Conservation (phyloP, 176 grass and related monocot genomes). For the Zea mays region Zm-B73-REFERENCE-NAM-5.0 NC_050102.1:16802501-16803000, state of each 20-base stretch:
- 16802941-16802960: not conserved
- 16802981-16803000: not conserved
- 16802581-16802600: slow-evolving; percentile 88
- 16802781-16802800: not conserved
- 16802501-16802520: slow-evolving; percentile 76
- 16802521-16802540: slow-evolving; percentile 95
- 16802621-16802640: slow-evolving; percentile 83
- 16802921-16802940: not conserved
- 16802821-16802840: not conserved
- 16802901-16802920: not conserved
- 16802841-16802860: not conserved
- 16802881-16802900: not conserved
- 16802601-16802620: slow-evolving; percentile 96
- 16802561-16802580: slow-evolving; percentile 88
- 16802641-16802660: slow-evolving; percentile 80
- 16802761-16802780: not conserved
- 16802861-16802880: not conserved
- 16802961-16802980: not conserved
- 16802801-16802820: not conserved
- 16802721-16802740: slow-evolving; percentile 90
- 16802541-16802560: slow-evolving; percentile 91
- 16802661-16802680: slow-evolving; percentile 79
- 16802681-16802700: slow-evolving; percentile 79
- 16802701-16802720: slow-evolving; percentile 87
- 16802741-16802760: not conserved